Evolutionary conservation across 2,329 filamentous ascomycete genomes (phyloP), one percentile per base, ranked within the genome.

Genomic region (Zarea fungicola): DNA sequence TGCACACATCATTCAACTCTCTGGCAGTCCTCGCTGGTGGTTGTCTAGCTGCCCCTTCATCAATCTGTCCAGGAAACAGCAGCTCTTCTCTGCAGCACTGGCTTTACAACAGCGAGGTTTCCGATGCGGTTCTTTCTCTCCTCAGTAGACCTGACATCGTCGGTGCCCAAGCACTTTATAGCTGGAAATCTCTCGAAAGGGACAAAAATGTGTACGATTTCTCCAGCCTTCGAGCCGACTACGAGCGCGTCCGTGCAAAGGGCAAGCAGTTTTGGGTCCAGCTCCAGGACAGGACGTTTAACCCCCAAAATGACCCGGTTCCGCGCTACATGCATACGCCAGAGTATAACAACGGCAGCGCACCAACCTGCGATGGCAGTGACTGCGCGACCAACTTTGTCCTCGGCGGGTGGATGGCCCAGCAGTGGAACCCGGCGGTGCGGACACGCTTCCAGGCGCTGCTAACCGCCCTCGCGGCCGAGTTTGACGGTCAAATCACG

Each of bases 171-270:
- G 44, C 42, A 4, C 44, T 51, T 4, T 55, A 55, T 36, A 52
- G 41, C 22, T 54, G 54, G 54, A 54, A 41, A 40, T 34, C 43
- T 4, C 48, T 55, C 21, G 54, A 55, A 29, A 35, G 40, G 9
- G 23, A 14, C 2, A 5, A 53, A 11, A 26, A 36, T 25, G 9
- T 9, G 3, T 47, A 39, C 14, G 34, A 47, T 35, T 47, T 47
- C 11, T 31, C 44, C 13, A 6, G n/a, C 16, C 35, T 34, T 18
- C 29, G n/a, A 8, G 11, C 22, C 13, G 52, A 56, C 52, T 65
- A 68, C 22, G 23, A 50, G 73, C 74, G 44, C 22, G 53, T 53
- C 48, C 18, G 34, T 42, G 48, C 52, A 55, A 50, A 49, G 31
- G 52, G 51, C 44, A 57, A 57, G 42, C 49, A 58, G 42, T 28